Evolutionary conservation across 495 filamentous ascomycete species (phyloP).

Genomic region (Acidiella bohemica): DNA sequence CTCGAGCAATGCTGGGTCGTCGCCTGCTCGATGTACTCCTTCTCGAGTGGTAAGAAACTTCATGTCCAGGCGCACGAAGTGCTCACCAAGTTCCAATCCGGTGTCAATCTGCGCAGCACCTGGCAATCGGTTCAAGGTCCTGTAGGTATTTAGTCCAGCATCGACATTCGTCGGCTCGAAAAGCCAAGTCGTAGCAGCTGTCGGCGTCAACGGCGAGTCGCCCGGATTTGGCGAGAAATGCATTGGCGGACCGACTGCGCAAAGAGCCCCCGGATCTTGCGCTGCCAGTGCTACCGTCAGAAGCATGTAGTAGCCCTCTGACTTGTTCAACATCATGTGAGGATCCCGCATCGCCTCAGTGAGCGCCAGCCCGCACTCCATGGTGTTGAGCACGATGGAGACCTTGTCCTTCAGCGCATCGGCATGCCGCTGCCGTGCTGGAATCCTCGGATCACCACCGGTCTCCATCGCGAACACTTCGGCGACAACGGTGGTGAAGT

Average conservation of each 20-base stretch:
- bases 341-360: constrained; percentile 10
- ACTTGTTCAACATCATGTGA: neutral
- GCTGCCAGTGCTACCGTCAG: constrained; percentile 22
- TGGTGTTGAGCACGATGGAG: constrained; percentile 22
- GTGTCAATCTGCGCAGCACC: constrained; percentile 9
- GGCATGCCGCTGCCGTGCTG: constrained; percentile 17
- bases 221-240: constrained; percentile 1
- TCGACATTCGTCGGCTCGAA: constrained; percentile 23
- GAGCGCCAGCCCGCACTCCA: constrained; percentile 22
- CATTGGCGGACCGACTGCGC: constrained; percentile 22
- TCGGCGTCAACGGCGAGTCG: constrained; percentile 14
- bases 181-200: constrained; percentile 20
- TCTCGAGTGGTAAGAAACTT: constrained; percentile 15
- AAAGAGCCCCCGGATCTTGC: constrained; percentile 22
- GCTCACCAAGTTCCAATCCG: constrained; percentile 12
- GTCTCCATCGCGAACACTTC: constrained; percentile 25
- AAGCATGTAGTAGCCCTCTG: constrained; percentile 24
- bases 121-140: constrained; percentile 11
- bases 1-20: constrained; percentile 13
- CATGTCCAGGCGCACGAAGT: constrained; percentile 23
- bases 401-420: constrained; percentile 24
- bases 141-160: constrained; percentile 18
- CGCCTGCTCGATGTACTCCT: constrained; percentile 1
- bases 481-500: constrained; percentile 20
- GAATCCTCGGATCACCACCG: constrained; percentile 22